These are phyloP conservation scores for Auricularia sp. DNA, from an alignment of 768 basidiomycete genomes.

Conservation along the genomic window DNA sequence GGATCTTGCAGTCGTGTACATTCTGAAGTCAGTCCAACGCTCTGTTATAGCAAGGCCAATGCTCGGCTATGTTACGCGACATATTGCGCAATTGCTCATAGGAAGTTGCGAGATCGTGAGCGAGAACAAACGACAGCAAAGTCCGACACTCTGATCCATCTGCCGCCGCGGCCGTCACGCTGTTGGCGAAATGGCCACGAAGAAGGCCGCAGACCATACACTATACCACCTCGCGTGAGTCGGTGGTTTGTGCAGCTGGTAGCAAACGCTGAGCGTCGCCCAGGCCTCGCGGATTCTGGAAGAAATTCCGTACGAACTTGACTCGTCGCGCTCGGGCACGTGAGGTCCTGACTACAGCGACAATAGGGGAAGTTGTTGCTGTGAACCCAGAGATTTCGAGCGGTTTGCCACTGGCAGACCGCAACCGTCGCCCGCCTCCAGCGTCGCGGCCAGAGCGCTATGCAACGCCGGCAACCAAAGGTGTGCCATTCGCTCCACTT, in stretches of 20 bases:
- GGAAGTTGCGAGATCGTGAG: background rate
- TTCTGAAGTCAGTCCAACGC: background rate
- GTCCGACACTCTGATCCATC: background rate
- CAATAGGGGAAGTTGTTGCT: constrained; percentile 67
- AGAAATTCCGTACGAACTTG: constrained; percentile 72
- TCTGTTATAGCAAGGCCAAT: background rate
- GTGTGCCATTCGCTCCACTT: constrained; percentile 29
- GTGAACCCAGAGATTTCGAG: constrained; percentile 87
- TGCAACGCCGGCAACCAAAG: constrained; percentile 81
- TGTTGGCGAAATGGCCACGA: constrained; percentile 45
- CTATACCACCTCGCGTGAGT: constrained; percentile 60
- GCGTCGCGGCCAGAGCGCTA: constrained; percentile 83
- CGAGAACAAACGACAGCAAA: background rate
- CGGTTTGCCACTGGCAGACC: constrained; percentile 66
- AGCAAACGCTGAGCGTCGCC: background rate
- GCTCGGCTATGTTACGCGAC: background rate
- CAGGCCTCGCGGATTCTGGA: constrained; percentile 87
- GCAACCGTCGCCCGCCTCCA: constrained; percentile 78
- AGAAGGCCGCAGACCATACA: constrained; percentile 78
- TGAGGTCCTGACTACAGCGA: background rate
- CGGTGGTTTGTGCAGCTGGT: background rate
- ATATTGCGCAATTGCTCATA: background rate
- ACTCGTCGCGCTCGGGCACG: background rate
- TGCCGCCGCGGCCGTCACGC: background rate
- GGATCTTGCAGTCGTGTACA: background rate